Base-by-base conservation (phyloP, 2,329 filamentous ascomycete genomes). In the Colletotrichum euphorbiae region DNA sequence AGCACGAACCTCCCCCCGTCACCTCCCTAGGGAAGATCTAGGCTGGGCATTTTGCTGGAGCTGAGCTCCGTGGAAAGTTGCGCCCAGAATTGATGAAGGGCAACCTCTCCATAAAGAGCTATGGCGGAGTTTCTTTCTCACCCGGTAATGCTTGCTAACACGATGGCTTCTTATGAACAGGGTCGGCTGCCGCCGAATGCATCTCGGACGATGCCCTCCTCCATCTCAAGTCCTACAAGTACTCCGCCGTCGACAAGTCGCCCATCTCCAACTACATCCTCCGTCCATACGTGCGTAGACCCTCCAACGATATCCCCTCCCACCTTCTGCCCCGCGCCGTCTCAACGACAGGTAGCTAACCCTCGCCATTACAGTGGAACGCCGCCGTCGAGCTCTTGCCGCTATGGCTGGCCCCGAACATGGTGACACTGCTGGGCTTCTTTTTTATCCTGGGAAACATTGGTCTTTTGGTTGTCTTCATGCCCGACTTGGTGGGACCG, bases 361-460 rank as follows among this genome's bases (percentile, higher is more conserved):
- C 40, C 31, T 50, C 62, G 21, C 56, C 68, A 66, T 54, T 74
- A 75, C 80, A 98, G 95, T 99, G 96, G 96, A 98, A 98, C 87
- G 93, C 90, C 72, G 94, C 94, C 74, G 96, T 98, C 74, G 90
- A 97, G 78, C 82, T 98, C 46, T 82, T 99, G 75, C 96, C 96
- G 71, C 82, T 98, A 88, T 99, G 95, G 94, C 87, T 99, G 62
- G 96, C 96, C 31, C 96, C 96, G 38, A 99, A 99, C 77, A 96
- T 98, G 90, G 95, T 99, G 68, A 99, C 96, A 72, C 85, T 99
- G 24, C 81, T 98, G 54, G 96, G 96, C 67, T 99, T 98, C 86
- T 90, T 92, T 81, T 98, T 95, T 84, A 97, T 99, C 74, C 82
- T 99, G 59, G 89, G 82, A 69, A 98, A 99, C 77, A 88, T 99